Base-by-base conservation (phyloP, 1,284 basidiomycete species). In the Neonothopanus nambi region DNA sequence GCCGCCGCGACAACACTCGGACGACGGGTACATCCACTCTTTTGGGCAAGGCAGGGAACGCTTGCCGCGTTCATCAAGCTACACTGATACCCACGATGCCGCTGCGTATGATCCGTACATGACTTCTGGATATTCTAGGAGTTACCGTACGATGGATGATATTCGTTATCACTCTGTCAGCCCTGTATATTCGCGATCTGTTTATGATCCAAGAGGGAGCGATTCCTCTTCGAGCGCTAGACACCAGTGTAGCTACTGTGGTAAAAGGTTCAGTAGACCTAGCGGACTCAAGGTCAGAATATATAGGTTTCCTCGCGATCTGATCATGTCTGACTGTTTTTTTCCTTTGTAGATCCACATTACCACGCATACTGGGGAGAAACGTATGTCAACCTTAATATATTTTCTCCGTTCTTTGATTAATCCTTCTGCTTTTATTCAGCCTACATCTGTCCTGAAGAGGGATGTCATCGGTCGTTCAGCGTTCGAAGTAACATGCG, bases 401-500 rank as follows among this genome's bases (percentile, higher is more conserved):
- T 33, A 23, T 52, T 36, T 11, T 39, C 24, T 45, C 45, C 39
- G 30, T 5, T 35, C 28, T 46, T 21, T 54, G 24, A 47, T 46
- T 33, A 47, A 47, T 41, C 30, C 39, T 45, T 44, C 49, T 54
- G 17, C 30, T 9, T 33, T 33, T 8, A 9, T 33, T 33, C 65
- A 81, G 79, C 79, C 20, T 80, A 76, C 64, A 66, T 73, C 54
- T 81, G 80, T 61, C 74, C 78, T 20, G 72, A 73, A 60, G 76
- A 77, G 54, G 75, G 76, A 46, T 82, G 80, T 64, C 77, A 75
- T 24, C 74, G 79, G 47, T 71, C 71, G 43, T 82, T 82, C 63
- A 78, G 76, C 60, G 80, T 82, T 42, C 71, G 78, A 63, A 79
- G 77, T 63, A 82, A 82, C 66, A 79, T 81, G 77, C 77, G 79